Base-by-base conservation (phyloP, 192 early-diverging fungal genomes). In the Thamnidium elegans region DNA sequence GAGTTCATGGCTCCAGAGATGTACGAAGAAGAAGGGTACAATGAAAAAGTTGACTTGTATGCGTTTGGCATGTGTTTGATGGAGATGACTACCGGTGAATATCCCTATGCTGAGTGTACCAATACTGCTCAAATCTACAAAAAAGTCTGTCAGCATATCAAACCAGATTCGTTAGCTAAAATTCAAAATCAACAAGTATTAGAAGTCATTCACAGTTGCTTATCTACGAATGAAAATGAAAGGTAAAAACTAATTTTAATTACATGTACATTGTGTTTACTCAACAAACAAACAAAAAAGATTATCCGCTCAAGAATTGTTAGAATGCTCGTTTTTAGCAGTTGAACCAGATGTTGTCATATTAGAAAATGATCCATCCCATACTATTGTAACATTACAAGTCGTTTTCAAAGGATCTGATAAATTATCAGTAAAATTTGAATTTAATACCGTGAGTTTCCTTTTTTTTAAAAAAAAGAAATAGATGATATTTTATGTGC, bases 1-100 rank as follows among this genome's bases (percentile, higher is more conserved):
- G 90, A 94, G 72, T 94, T 94, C 71, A 94, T 94, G 91, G 92
- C 92, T 0, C 92, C 92, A 3, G 92, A 94, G 55, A 81, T 94
- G 71, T 94, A 94, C 61, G 92, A 94, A 64, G 92, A 94, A 68
- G 79, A 87, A 23, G 74, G 74, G 5, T 94, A 94, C 72, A 86
- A 86, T 64, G 92, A 94, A 77, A 89, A 87, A 67, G 92, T 93
- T 32, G 92, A 94, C 53, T 88, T 94, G 51, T 94, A 93, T 74
- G 90, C 92, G 26, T 94, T 93, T 79, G 92, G 92, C 53, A 89
- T 94, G 89, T 88, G 90, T 79, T 69, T 83, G 31, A 64, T 87
- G 17, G 83, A 86, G 70, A 81, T 85, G 80, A 78, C 84, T 26
- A 93, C 90, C n/a, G 87, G 87, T 56, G 89, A 94, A 62, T 94